Percentiles rank a stretch among this genome's conserved stretches.
phyloP scores from a whole-genome alignment of 371 early-diverging fungal species.

The Actinomucor elegans region DNA sequence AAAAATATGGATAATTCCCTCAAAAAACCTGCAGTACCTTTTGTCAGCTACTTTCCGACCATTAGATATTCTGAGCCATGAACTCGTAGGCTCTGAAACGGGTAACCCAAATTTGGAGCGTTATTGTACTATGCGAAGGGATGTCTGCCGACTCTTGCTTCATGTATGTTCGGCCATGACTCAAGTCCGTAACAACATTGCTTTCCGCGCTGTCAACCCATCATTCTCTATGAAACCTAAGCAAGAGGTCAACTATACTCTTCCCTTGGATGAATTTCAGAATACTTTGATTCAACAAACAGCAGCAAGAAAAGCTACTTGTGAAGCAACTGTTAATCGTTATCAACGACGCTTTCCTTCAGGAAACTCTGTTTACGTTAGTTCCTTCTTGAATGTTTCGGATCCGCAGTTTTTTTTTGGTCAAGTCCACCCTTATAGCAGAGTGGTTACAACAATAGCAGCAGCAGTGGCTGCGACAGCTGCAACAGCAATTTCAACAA shows the following conservation, averaged over 20 bases:
- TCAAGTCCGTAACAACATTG: background rate
- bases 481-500: background rate
- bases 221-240: background rate
- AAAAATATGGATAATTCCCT: slow-evolving; percentile 6
- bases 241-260: background rate
- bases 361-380: background rate
- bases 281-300: slow-evolving; percentile 2
- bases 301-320: background rate
- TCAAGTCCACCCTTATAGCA: slow-evolving; percentile 17
- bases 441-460: slow-evolving; percentile 5
- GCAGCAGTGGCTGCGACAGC: background rate
- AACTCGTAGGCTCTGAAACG: background rate
- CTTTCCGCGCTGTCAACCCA: slow-evolving; percentile 8
- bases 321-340: background rate
- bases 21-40: slow-evolving; percentile 11
- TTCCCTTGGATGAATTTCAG: slow-evolving; percentile 9
- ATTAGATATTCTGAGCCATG: background rate
- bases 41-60: background rate
- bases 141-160: background rate
- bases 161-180: background rate
- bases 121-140: background rate
- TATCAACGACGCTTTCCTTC: background rate
- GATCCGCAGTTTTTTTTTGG: slow-evolving; percentile 13
- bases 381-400: background rate
- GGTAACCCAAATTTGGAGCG: slow-evolving; percentile 1